Conservation (phyloP, 345 rosid genomes). For the Eutrema heterophyllum region DNA sequence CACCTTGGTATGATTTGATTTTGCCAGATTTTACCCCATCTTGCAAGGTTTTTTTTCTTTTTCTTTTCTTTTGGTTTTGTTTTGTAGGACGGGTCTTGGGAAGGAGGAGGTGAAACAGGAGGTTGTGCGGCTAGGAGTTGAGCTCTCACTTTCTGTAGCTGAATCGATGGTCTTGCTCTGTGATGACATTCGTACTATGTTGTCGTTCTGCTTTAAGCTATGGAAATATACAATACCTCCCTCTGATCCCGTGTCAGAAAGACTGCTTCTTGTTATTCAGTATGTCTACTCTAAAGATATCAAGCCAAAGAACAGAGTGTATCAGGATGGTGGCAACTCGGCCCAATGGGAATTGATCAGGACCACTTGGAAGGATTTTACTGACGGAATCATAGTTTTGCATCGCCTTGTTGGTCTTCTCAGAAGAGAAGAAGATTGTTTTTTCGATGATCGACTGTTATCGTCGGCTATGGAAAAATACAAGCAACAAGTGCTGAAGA, state of each 20-base stretch:
- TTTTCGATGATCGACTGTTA: no score
- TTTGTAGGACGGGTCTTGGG: no score
- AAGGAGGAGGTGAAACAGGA: no score
- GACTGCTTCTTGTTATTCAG: neutral
- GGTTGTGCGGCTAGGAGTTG: neutral
- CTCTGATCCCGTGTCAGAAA: neutral
- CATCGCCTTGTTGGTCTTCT: no score
- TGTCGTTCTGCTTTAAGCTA: neutral
- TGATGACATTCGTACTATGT: neutral
- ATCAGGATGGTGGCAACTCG: neutral
- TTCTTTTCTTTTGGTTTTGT: no score
- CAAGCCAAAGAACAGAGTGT: neutral
- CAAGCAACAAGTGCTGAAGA: no score
- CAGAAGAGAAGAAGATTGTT: no score
- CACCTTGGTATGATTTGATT: constrained; percentile 11
- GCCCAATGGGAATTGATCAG: no score
- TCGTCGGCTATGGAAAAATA: no score
- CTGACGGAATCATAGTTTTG: no score
- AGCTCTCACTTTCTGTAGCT: neutral
- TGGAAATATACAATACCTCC: neutral
- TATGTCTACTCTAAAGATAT: neutral
- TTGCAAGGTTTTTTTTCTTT: no score
- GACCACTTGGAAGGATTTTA: no score
- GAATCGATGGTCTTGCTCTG: neutral
- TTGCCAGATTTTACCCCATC: neutral